Evolutionary conservation across 2,329 filamentous ascomycete genomes (phyloP).

Genomic region (Colletotrichum sojae): DNA sequence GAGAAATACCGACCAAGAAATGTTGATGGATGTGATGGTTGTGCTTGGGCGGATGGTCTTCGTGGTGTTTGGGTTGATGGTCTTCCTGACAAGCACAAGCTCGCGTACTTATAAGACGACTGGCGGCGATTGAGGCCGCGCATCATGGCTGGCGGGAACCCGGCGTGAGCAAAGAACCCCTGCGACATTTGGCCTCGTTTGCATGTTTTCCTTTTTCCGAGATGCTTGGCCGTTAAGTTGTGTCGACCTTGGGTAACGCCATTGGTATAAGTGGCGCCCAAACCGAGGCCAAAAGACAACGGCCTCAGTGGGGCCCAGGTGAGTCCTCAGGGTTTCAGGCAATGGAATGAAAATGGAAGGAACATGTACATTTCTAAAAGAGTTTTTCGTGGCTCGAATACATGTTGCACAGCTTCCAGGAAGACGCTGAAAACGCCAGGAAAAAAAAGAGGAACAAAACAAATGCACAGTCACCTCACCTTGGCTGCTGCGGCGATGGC

Average conservation of each 20-base stretch:
- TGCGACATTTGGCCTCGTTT: slow-evolving; percentile 15
- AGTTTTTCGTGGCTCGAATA: background rate
- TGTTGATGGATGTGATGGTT: background rate
- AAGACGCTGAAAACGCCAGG: background rate
- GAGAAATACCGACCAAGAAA: background rate
- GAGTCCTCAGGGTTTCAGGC: background rate
- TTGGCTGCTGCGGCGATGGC: slow-evolving; percentile 4
- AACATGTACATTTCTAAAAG: background rate
- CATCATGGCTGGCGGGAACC: background rate
- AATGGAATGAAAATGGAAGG: background rate
- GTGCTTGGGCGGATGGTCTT: background rate
- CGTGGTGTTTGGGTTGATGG: background rate
- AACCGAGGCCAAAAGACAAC: slow-evolving; percentile 8
- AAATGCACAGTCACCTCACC: background rate
- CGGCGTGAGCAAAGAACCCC: background rate
- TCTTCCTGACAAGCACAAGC: background rate
- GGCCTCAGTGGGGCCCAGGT: slow-evolving; percentile 3
- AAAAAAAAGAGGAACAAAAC: background rate
- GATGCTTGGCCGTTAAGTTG: background rate
- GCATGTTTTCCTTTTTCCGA: background rate
- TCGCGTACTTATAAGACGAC: background rate
- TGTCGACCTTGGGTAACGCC: background rate
- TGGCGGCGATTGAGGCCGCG: background rate
- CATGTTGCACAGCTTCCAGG: background rate
- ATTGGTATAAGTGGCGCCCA: background rate